Evolutionary conservation across 257 asterid genomes (phyloP).

Genomic region (Linaria vulgaris): DNA sequence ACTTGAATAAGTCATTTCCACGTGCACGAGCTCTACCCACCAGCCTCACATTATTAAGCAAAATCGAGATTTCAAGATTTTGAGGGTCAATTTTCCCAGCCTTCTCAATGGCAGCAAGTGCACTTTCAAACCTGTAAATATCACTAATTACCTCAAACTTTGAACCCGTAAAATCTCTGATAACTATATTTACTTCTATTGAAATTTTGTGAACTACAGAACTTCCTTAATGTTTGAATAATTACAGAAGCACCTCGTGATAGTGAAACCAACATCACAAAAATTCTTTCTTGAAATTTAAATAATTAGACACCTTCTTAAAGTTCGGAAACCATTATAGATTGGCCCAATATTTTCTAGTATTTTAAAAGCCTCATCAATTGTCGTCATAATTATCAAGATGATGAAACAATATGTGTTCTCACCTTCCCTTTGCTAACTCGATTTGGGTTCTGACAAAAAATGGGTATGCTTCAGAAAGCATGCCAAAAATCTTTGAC

Average conservation of each 20-base stretch:
- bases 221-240: too few relatives aligned
- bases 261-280: too few relatives aligned
- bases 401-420: constrained; percentile 7
- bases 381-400: too few relatives aligned
- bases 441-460: constrained; percentile 72
- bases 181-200: too few relatives aligned
- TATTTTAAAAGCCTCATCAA: too few relatives aligned
- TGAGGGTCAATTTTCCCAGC: constrained; percentile 62
- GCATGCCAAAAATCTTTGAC: constrained; percentile 61
- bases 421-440: constrained; percentile 81
- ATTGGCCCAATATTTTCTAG: too few relatives aligned
- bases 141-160: neutral
- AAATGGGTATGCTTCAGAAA: constrained; percentile 60
- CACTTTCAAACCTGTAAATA: constrained; percentile 72
- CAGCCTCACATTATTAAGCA: constrained; percentile 54
- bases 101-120: constrained; percentile 58
- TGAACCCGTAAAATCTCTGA: neutral
- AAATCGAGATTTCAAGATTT: constrained; percentile 53
- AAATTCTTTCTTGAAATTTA: too few relatives aligned
- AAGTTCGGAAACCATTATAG: too few relatives aligned
- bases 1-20: constrained; percentile 83
- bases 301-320: too few relatives aligned
- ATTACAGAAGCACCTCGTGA: too few relatives aligned
- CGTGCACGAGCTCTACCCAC: constrained; percentile 80
- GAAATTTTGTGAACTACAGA: too few relatives aligned